A percentile compares a stretch with the other conserved stretches of the same genome.
Evolutionary conservation across 2,329 filamentous ascomycete species (phyloP).

Genomic region (Teratosphaeria zuluensis): DNA sequence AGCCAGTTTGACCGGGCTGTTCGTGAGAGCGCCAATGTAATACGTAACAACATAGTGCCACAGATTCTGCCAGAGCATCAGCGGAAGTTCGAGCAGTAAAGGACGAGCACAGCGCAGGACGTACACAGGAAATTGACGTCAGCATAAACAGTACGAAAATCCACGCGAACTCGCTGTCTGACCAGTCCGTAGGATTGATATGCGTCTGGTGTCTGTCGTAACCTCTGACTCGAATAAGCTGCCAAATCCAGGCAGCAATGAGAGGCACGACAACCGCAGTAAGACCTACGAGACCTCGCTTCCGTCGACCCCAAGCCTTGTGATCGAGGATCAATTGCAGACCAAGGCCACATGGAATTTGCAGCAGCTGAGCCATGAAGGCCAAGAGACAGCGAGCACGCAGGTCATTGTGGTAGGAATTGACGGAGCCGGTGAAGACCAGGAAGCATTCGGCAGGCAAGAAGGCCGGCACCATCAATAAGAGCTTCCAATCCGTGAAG

Average conservation of each 20-base stretch:
- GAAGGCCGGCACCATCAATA: slow-evolving; percentile 21
- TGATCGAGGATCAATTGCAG: slow-evolving; percentile 11
- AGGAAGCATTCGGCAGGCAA: slow-evolving; percentile 24
- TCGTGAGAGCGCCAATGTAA: slow-evolving; percentile 22
- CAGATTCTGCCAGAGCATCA: slow-evolving; percentile 6
- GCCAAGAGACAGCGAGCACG: slow-evolving; percentile 21
- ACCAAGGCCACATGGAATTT: slow-evolving; percentile 22
- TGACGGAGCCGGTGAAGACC: slow-evolving; percentile 27
- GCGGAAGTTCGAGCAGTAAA: background rate
- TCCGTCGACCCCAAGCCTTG: slow-evolving; percentile 4
- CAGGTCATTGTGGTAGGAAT: slow-evolving; percentile 23
- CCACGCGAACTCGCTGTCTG: slow-evolving; percentile 14
- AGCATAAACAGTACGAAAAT: slow-evolving; percentile 11
- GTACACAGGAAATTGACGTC: slow-evolving; percentile 11
- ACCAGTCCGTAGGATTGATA: slow-evolving; percentile 16
- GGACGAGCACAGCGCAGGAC: background rate
- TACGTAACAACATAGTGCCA: slow-evolving; percentile 25
- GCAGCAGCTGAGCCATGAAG: slow-evolving; percentile 24
- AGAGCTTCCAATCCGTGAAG: slow-evolving; percentile 19
- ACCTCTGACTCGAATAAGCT: slow-evolving; percentile 17
- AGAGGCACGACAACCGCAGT: slow-evolving; percentile 17
- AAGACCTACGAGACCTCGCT: slow-evolving; percentile 13
- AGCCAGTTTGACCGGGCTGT: slow-evolving; percentile 10
- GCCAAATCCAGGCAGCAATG: slow-evolving; percentile 22
- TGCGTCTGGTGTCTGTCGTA: slow-evolving; percentile 16